phyloP scores from a whole-genome alignment of 2,329 filamentous ascomycete genomes.

The Pseudogymnoascus sp. region DNA sequence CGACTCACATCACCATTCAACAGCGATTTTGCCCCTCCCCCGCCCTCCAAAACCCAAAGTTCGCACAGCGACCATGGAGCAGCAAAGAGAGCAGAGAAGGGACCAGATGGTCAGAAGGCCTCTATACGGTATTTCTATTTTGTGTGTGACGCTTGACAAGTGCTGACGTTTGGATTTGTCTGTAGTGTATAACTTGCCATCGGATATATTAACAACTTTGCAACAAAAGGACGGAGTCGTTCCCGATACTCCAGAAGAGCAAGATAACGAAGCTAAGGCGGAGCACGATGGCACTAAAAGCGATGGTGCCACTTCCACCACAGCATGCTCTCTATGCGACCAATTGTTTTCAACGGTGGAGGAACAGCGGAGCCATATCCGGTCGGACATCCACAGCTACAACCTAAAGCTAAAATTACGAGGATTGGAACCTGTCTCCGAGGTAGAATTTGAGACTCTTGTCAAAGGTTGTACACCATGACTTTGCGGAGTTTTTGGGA shows the following conservation, averaged over 20 bases:
- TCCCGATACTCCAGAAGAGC: not conserved
- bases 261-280: not conserved
- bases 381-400: conserved; percentile 87
- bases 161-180: conserved; percentile 16
- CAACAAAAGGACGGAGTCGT: conserved; percentile 23
- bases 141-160: conserved; percentile 18
- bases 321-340: conserved; percentile 73
- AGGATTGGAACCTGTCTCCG: conserved; percentile 62
- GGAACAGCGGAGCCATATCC: conserved; percentile 79
- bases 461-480: conserved; percentile 44
- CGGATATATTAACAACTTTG: conserved; percentile 30
- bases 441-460: conserved; percentile 78
- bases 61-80: not conserved
- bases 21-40: not conserved
- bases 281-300: not conserved
- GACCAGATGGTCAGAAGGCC: conserved; percentile 33
- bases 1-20: not conserved
- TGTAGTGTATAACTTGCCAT: conserved; percentile 29
- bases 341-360: conserved; percentile 62
- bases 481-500: not conserved
- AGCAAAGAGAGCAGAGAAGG: conserved; percentile 27
- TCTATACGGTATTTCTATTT: conserved; percentile 30
- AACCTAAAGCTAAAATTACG: conserved; percentile 89
- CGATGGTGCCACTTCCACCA: conserved; percentile 41
- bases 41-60: not conserved